Evolutionary conservation across 1,139 yeast species (phyloP), one percentile per base, ranked within the genome.

Genomic region (Petasospora rhodanensis): DNA sequence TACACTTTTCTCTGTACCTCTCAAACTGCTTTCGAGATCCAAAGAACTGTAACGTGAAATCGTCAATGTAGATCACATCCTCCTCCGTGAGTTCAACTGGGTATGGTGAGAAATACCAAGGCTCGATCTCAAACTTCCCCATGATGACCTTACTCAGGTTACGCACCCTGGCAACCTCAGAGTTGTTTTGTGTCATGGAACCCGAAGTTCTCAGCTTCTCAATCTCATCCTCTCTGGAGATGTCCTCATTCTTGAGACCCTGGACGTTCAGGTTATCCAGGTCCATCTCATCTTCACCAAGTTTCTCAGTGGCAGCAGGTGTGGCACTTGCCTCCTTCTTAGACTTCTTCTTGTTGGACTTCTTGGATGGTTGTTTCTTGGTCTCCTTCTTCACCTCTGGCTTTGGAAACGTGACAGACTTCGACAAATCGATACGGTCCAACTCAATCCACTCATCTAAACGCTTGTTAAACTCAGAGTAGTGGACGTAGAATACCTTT

Each of bases 21-120:
- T 89, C 95, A 63, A 89, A 91, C 59, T 89, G 97, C 54, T 84
- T 86, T 42, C 70, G 68, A 0, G 95, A 84, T 2, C 95, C 95
- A 61, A 85, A 91, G 58, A 85, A 93, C 37, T 84, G 78, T 41
- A 93, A 61, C 3, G 96, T 79, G 55, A 84, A 91, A 59, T 89
- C 97, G 61, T 96, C 93, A 28, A 93, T 81, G 56, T 82, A 93
- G 15, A 91, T 73, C 38, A 73, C 78, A 52, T 89, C 97, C 44
- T 81, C 93, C 48, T 89, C 97, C 0, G 96, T 87, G 37, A 87
- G 70, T 55, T 91, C 98, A 12, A 86, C 70, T 0, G 99, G 99
- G 56, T 93, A 91, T 0, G 99, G 97, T 3, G 96, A 84, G 54
- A 93, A 91, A 60, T 91, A 93, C 99, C 99, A 91, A 2, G 99